Percentiles rank a stretch among this genome's conserved stretches.
Evolutionary conservation across 306 rosid genomes (phyloP).

Genomic region (Oemleria cerasiformis): DNA sequence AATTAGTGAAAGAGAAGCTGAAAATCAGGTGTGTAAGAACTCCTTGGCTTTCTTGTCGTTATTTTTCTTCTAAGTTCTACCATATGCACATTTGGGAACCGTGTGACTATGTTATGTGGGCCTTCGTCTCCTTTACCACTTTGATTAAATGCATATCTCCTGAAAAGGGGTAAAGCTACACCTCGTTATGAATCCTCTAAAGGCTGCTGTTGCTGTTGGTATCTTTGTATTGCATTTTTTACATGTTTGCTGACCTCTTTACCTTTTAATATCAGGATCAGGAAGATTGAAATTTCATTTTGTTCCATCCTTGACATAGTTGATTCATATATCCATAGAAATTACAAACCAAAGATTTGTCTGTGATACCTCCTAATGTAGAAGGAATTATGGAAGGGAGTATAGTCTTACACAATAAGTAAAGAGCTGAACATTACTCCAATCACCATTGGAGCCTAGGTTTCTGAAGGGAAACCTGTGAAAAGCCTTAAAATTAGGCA

Average conservation of each 20-base stretch:
- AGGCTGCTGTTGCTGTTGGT: neutral
- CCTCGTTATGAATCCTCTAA: neutral
- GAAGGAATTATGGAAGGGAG: neutral
- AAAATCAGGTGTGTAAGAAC: slow-evolving; percentile 66
- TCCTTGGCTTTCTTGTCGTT: slow-evolving; percentile 12
- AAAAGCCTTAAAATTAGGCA: neutral
- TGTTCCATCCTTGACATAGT: neutral
- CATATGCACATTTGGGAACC: neutral
- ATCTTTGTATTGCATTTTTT: neutral
- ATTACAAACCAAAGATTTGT: neutral
- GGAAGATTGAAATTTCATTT: neutral
- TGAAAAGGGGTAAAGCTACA: neutral
- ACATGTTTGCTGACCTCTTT: neutral
- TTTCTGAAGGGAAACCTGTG: neutral
- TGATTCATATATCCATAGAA: neutral
- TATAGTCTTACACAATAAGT: too few species aligned
- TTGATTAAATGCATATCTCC: neutral
- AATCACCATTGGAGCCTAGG: too few species aligned
- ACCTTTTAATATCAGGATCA: neutral
- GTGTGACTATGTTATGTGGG: neutral
- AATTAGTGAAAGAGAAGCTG: slow-evolving; percentile 79
- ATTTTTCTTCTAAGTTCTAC: neutral
- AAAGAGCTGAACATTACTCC: too few species aligned
- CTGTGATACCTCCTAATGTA: neutral
- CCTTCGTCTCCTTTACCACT: neutral